A percentile compares a stretch with the other conserved stretches of the same genome.
Evolutionary conservation across 257 asterid species (phyloP).

Genomic region (Forsythia suspensa): DNA sequence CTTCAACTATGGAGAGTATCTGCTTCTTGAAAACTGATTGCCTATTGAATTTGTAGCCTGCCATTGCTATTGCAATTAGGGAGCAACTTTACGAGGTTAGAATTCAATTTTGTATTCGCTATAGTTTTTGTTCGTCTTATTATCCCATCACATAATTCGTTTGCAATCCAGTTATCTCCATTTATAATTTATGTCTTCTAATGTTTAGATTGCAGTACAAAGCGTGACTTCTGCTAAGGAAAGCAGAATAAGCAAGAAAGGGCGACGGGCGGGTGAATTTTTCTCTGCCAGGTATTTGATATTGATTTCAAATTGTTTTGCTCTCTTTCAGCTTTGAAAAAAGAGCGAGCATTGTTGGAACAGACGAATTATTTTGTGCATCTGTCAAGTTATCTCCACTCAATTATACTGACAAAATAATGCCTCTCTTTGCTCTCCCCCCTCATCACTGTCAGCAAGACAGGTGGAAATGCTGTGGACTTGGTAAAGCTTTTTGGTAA

Average conservation of each 20-base stretch:
- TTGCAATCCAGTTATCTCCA: constrained; percentile 2
- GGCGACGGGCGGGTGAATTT: constrained; percentile 72
- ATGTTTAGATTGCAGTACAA: constrained; percentile 76
- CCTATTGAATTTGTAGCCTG: constrained; percentile 67
- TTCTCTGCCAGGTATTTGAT: constrained; percentile 60
- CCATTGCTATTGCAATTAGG: constrained; percentile 86
- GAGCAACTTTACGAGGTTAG: constrained; percentile 96
- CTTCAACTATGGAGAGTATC: constrained; percentile 4
- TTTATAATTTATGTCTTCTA: constrained; percentile 14
- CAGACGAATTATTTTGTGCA: background rate
- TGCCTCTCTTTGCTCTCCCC: constrained; percentile 9
- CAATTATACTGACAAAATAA: constrained; percentile 15
- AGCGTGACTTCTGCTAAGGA: constrained; percentile 90
- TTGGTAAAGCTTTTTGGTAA: constrained; percentile 77
- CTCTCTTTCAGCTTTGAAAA: background rate
- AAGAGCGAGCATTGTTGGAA: background rate
- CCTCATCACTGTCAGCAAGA: constrained; percentile 56
- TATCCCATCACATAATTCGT: background rate
- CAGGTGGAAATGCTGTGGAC: constrained; percentile 75
- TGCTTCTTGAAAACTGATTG: constrained; percentile 14
- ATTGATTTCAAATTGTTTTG: constrained; percentile 3
- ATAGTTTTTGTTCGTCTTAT: background rate
- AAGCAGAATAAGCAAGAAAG: constrained; percentile 82
- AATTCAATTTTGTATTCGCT: constrained; percentile 13
- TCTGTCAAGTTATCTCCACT: background rate